phyloP scores from a whole-genome alignment of 208 protist genomes.

The Crithidia fasciculata region DNA sequence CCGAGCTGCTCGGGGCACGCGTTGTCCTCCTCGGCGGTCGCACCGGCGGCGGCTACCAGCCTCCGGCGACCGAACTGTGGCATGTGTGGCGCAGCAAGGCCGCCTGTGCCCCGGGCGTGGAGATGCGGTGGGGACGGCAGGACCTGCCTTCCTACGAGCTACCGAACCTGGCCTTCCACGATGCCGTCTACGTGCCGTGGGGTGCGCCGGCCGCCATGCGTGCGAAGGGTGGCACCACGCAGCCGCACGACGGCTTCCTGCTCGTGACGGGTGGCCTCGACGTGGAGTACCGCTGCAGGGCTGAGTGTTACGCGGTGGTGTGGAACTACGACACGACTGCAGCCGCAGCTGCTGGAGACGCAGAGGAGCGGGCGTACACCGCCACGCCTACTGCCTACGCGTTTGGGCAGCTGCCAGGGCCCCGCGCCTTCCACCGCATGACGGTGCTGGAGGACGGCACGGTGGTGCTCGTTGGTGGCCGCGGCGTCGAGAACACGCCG shows the following conservation, averaged over 20 bases:
- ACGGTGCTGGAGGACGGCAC: constrained; percentile 51
- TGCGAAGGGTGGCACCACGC: neutral
- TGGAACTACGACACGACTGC: constrained; percentile 36
- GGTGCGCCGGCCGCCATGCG: neutral
- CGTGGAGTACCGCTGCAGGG: constrained; percentile 39
- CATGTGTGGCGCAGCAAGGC: constrained; percentile 32
- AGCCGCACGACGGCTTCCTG: constrained; percentile 41
- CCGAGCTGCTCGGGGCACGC: constrained; percentile 1
- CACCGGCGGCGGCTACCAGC: constrained; percentile 31
- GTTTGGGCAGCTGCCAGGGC: constrained; percentile 59
- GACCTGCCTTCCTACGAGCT: constrained; percentile 52
- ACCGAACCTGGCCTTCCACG: constrained; percentile 50
- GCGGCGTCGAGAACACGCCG: constrained; percentile 35
- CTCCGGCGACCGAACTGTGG: constrained; percentile 42
- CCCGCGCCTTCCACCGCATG: constrained; percentile 67
- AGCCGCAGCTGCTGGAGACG: neutral
- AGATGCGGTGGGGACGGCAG: constrained; percentile 32
- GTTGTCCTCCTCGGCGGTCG: constrained; percentile 36
- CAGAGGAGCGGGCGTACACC: constrained; percentile 11
- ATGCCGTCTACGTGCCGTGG: constrained; percentile 38
- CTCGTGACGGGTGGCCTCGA: constrained; percentile 74
- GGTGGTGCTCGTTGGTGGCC: constrained; percentile 67
- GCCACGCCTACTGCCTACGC: constrained; percentile 12
- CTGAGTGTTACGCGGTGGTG: constrained; percentile 58
- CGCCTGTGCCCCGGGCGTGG: constrained; percentile 7